Percentiles rank a stretch among this genome's conserved stretches.
These are phyloP conservation scores for Fagopyrum tataricum DNA, from an alignment of 148 eudicot genomes.

Conservation along the genomic window DNA sequence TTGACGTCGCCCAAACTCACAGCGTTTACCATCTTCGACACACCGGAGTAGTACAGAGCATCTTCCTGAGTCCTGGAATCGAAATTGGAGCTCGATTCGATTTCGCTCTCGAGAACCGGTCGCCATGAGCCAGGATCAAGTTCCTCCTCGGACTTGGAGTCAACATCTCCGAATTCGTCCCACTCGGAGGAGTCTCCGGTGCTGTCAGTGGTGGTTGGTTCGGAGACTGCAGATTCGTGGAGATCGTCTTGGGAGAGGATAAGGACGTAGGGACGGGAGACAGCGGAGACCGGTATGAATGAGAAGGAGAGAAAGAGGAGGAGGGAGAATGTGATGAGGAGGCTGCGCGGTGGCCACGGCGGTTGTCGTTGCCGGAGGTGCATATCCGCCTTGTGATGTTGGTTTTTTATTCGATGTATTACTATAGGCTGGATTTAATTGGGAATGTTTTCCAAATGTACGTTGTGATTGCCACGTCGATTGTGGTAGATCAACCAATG, in stretches of 20 bases:
- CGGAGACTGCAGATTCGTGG: conserved; percentile 26
- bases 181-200: conserved; percentile 38
- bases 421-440: neutral
- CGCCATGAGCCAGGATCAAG: conserved; percentile 90
- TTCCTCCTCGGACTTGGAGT: conserved; percentile 41
- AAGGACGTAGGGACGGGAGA: conserved; percentile 61
- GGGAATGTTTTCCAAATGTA: neutral
- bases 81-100: neutral
- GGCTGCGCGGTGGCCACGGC: conserved; percentile 1
- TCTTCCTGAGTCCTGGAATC: conserved; percentile 15
- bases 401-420: neutral
- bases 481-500: neutral
- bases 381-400: neutral
- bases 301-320: conserved; percentile 17
- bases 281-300: conserved; percentile 24
- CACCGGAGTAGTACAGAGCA: conserved; percentile 32
- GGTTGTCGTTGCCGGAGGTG: conserved; percentile 14
- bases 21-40: conserved; percentile 49
- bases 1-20: conserved; percentile 43
- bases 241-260: conserved; percentile 85
- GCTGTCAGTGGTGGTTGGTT: conserved; percentile 20
- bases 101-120: conserved; percentile 30
- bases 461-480: conserved; percentile 14
- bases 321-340: conserved; percentile 6
- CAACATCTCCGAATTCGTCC: conserved; percentile 59